Conservation (phyloP, 768 basidiomycete genomes). For the Erythrobasidium yunnanense region DNA sequence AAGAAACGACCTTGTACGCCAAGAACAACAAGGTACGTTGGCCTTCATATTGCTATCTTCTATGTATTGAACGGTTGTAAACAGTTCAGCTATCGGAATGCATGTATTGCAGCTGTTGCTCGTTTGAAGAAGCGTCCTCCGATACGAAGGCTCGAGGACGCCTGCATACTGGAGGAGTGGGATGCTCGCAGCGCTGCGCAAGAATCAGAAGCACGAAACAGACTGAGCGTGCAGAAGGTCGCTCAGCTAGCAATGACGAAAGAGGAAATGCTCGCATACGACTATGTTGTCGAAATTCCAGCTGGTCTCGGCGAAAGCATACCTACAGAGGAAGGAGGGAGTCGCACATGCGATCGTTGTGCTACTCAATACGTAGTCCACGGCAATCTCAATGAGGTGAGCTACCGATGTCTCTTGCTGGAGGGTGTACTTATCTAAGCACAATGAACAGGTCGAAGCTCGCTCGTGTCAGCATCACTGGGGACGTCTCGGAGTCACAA, state of each 20-base stretch:
- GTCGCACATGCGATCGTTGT: slow-evolving; percentile 67
- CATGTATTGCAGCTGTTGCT: slow-evolving; percentile 51
- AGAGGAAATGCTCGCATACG: slow-evolving; percentile 24
- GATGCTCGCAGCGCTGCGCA: slow-evolving; percentile 12
- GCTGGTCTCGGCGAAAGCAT: slow-evolving; percentile 54
- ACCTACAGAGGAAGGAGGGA: slow-evolving; percentile 54
- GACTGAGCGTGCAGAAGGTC: slow-evolving; percentile 33
- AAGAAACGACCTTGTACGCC: slow-evolving; percentile 67
- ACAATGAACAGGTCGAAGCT: background rate
- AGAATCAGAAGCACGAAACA: slow-evolving; percentile 38
- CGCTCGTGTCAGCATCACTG: slow-evolving; percentile 1
- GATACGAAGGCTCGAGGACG: slow-evolving; percentile 47
- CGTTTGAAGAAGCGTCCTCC: slow-evolving; percentile 49
- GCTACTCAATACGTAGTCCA: slow-evolving; percentile 58
- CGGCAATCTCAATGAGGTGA: slow-evolving; percentile 41
- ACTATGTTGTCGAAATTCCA: slow-evolving; percentile 53
- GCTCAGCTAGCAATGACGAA: background rate
- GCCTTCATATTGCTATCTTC: slow-evolving; percentile 49
- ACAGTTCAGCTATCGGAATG: slow-evolving; percentile 69
- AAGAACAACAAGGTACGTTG: slow-evolving; percentile 32
- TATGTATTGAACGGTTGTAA: background rate
- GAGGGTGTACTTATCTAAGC: background rate
- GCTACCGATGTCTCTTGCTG: background rate
- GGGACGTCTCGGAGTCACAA: background rate
- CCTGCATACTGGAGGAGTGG: slow-evolving; percentile 41